Evolutionary conservation across 768 basidiomycete species (phyloP).

Genomic region (Cystobasidiopsis lactophilus): DNA sequence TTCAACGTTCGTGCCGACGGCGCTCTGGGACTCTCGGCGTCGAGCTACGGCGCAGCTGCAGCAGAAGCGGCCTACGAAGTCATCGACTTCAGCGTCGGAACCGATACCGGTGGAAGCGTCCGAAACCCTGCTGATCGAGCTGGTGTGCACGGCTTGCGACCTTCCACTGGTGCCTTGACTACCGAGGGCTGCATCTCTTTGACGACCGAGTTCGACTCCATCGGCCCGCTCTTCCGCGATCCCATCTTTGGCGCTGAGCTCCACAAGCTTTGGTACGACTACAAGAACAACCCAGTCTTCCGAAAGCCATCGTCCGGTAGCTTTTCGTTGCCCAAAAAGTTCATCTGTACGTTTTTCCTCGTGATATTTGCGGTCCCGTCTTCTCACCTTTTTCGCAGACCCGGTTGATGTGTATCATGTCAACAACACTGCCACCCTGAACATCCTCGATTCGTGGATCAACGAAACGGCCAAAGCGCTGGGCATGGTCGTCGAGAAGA

Average conservation of each 20-base stretch:
- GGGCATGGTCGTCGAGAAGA: slow-evolving; percentile 11
- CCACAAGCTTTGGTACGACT: slow-evolving; percentile 20
- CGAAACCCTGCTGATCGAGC: slow-evolving; percentile 16
- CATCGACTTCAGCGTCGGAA: slow-evolving; percentile 21
- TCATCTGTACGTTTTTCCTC: no score
- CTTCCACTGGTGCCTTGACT: slow-evolving; percentile 17
- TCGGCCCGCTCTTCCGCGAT: slow-evolving; percentile 19
- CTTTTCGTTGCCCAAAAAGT: slow-evolving; percentile 15
- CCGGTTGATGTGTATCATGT: slow-evolving; percentile 7
- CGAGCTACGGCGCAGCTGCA: slow-evolving; percentile 11
- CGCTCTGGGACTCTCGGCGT: slow-evolving; percentile 17
- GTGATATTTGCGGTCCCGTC: no score
- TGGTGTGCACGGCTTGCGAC: slow-evolving; percentile 21
- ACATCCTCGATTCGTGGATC: slow-evolving; percentile 17
- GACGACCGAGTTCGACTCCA: slow-evolving; percentile 15
- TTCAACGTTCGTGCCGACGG: slow-evolving; percentile 22
- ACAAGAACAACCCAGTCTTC: slow-evolving; percentile 8
- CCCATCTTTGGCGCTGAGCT: slow-evolving; percentile 14
- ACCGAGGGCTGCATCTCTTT: slow-evolving; percentile 19
- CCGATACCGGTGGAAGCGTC: slow-evolving; percentile 21
- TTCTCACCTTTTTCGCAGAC: no score
- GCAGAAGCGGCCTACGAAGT: slow-evolving; percentile 22
- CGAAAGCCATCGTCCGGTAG: slow-evolving; percentile 9
- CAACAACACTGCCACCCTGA: slow-evolving; percentile 9
- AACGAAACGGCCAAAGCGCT: slow-evolving; percentile 12